phyloP scores from a whole-genome alignment of 176 grass and related monocot genomes.

The Coix lacrymajobi region DNA sequence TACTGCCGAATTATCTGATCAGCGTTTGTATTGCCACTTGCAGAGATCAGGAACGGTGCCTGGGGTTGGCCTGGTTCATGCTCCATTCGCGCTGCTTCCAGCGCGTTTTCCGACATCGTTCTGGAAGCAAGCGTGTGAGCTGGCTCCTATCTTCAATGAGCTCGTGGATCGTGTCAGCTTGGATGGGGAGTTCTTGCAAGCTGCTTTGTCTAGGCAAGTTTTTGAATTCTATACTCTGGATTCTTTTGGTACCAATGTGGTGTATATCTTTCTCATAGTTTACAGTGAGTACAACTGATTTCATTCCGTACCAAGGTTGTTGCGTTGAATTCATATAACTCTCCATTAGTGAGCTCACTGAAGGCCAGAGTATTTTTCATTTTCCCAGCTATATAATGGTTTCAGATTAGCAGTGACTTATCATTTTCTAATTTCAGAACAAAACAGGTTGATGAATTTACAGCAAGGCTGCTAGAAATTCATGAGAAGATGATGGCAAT shows the following conservation, averaged over 20 bases:
- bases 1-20: background rate
- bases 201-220: conserved; percentile 69
- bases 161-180: conserved; percentile 91
- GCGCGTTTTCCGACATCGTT: conserved; percentile 40
- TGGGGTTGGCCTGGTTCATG: conserved; percentile 84
- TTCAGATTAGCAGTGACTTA: background rate
- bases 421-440: conserved; percentile 49
- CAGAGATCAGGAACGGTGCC: conserved; percentile 83
- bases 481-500: conserved; percentile 69
- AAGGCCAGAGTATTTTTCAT: background rate
- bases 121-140: conserved; percentile 74
- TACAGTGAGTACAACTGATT: background rate
- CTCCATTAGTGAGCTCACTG: background rate
- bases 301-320: background rate
- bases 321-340: background rate
- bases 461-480: conserved; percentile 77
- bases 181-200: conserved; percentile 79
- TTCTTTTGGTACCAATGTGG: background rate
- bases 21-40: conserved; percentile 5
- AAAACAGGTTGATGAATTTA: conserved; percentile 85
- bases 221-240: background rate
- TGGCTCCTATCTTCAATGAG: conserved; percentile 86
- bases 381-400: background rate
- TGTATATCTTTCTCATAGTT: background rate
- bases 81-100: conserved; percentile 67